phyloP scores from a whole-genome alignment of 768 basidiomycete species.

The Tricholoma bakamatsutake region DNA sequence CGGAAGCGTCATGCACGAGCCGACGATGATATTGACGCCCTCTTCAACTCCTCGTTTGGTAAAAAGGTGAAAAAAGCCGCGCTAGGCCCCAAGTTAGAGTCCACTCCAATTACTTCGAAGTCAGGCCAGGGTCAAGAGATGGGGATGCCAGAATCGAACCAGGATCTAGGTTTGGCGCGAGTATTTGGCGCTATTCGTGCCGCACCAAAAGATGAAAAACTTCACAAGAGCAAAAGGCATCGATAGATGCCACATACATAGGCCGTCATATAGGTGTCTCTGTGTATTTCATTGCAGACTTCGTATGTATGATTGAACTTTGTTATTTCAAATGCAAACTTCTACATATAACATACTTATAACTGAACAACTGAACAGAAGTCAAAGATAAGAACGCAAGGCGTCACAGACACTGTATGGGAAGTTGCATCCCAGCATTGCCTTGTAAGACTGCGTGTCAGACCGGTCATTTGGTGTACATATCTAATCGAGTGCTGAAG shows the following conservation, averaged over 20 bases:
- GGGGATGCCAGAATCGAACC: slow-evolving; percentile 3
- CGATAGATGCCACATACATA: neutral
- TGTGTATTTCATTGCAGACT: too few relatives aligned
- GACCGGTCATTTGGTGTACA: too few relatives aligned
- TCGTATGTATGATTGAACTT: neutral
- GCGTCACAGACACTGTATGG: too few relatives aligned
- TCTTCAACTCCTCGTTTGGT: slow-evolving; percentile 57
- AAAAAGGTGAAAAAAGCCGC: slow-evolving; percentile 55
- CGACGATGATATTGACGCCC: slow-evolving; percentile 69
- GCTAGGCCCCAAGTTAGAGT: slow-evolving; percentile 19
- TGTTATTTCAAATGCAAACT: too few relatives aligned
- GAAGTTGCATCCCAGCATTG: too few relatives aligned
- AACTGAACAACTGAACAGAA: too few relatives aligned
- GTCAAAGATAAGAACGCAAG: too few relatives aligned
- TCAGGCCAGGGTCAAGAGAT: slow-evolving; percentile 2
- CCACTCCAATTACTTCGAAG: neutral
- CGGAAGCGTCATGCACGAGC: slow-evolving; percentile 40
- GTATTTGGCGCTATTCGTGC: slow-evolving; percentile 56
- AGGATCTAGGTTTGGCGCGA: slow-evolving; percentile 37
- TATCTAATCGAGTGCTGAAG: too few relatives aligned
- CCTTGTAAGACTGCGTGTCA: too few relatives aligned
- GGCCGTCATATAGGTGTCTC: too few relatives aligned
- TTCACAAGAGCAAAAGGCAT: slow-evolving; percentile 21
- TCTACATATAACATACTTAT: too few relatives aligned
- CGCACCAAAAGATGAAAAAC: slow-evolving; percentile 45